Evolutionary conservation across 2,329 filamentous ascomycete genomes (phyloP).

Genomic region (Amylocarpus encephaloides): DNA sequence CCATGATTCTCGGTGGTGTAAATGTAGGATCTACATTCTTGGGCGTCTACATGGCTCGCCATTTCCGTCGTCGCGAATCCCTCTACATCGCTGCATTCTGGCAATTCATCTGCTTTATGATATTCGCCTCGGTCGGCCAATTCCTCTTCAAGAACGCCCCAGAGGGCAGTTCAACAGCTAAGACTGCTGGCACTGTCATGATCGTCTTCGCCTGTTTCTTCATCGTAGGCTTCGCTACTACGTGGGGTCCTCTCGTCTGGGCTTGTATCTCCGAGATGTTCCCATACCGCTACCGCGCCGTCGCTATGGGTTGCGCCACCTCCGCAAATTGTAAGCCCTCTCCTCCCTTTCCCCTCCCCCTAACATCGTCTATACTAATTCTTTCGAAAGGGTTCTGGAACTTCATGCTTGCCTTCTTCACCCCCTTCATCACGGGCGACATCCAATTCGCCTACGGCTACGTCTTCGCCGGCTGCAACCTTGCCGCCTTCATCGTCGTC

Average conservation of each 20-base stretch:
- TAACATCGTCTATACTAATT: slow-evolving; percentile 34
- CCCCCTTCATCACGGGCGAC: slow-evolving; percentile 66
- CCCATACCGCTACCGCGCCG: slow-evolving; percentile 55
- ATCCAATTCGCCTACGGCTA: slow-evolving; percentile 66
- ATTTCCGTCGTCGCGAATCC: slow-evolving; percentile 60
- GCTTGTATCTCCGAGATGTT: slow-evolving; percentile 62
- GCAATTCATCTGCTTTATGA: slow-evolving; percentile 63
- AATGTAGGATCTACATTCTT: slow-evolving; percentile 56
- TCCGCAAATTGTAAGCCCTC: slow-evolving; percentile 33
- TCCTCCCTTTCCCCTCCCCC: no score
- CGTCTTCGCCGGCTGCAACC: slow-evolving; percentile 67
- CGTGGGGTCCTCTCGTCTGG: slow-evolving; percentile 67
- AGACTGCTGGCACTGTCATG: slow-evolving; percentile 58
- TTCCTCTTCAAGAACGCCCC: slow-evolving; percentile 50
- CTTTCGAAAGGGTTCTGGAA: slow-evolving; percentile 55
- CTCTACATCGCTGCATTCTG: slow-evolving; percentile 60
- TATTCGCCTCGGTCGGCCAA: slow-evolving; percentile 48
- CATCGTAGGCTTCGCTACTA: slow-evolving; percentile 63
- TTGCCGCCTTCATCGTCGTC: slow-evolving; percentile 57
- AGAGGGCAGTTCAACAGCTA: slow-evolving; percentile 38
- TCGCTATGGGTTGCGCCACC: slow-evolving; percentile 54
- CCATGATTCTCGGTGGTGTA: slow-evolving; percentile 62
- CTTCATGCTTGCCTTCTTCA: slow-evolving; percentile 71
- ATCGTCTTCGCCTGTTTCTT: slow-evolving; percentile 70
- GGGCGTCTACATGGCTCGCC: slow-evolving; percentile 58